phyloP scores from a whole-genome alignment of 116 monocot genomes.

The Papilionanthe hybrid region DNA sequence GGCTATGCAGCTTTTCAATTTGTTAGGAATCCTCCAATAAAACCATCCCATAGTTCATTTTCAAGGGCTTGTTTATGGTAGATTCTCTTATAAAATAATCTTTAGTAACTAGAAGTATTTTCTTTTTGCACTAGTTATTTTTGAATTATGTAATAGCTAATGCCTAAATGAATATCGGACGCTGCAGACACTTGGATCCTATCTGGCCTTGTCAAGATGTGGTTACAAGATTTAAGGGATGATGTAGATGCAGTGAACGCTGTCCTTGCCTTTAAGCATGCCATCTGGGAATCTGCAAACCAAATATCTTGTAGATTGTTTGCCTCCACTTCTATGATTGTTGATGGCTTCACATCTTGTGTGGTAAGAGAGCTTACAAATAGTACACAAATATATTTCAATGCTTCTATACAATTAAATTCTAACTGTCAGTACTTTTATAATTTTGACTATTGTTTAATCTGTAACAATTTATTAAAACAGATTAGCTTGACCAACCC shows the following conservation, averaged over 20 bases:
- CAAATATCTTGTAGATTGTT: constrained; percentile 56
- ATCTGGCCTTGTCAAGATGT: constrained; percentile 60
- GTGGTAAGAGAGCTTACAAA: constrained; percentile 37
- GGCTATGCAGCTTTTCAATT: too few species aligned
- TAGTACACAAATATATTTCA: background rate
- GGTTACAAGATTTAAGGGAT: constrained; percentile 66
- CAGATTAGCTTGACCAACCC: too few species aligned
- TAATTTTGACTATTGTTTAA: too few species aligned
- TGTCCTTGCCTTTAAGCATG: constrained; percentile 47
- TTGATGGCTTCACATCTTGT: constrained; percentile 61
- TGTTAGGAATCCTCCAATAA: too few species aligned
- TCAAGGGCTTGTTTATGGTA: too few species aligned
- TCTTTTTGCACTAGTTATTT: background rate
- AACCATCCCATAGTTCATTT: too few species aligned
- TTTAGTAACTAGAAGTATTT: background rate
- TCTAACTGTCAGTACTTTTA: too few species aligned
- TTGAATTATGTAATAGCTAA: background rate
- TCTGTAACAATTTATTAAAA: too few species aligned
- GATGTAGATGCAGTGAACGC: constrained; percentile 40
- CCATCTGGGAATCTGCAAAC: constrained; percentile 38
- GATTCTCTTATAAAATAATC: background rate
- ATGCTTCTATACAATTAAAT: background rate
- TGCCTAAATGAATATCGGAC: background rate
- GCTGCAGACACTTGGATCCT: constrained; percentile 50
- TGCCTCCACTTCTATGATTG: constrained; percentile 41